Base-by-base conservation (phyloP, 176 grass and related monocot genomes). In the Lolium perenne region DNA sequence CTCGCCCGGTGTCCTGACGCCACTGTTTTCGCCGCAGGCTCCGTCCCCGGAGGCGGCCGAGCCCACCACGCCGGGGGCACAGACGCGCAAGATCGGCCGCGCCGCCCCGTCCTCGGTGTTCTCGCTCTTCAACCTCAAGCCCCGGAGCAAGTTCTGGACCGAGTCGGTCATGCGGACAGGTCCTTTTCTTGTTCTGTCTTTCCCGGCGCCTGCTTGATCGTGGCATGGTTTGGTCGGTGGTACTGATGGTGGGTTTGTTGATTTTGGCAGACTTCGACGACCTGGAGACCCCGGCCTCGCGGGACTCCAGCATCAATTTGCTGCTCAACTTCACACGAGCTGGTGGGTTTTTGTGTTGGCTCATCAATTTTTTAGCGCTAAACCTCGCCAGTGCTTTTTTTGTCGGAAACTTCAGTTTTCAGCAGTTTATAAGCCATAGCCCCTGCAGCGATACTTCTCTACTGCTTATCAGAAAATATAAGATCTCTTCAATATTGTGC, bases 101-200 rank as follows among this genome's bases (percentile, higher is more conserved):
- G 25, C 22, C 48, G 60, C 62, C 48, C 38, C 76, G 10, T 75
- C 86, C 71, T 92, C 90, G 26, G 92, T 98, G 35, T 98, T 98
- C 85, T 98, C 93, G 45, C 92, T 98, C 79, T 95, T 98, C 83
- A 98, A 92, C 78, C 90, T 95, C 62, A 95, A 95, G 84, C 57
- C 79, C 10, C 85, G 74, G 93, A 98, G 90, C 89, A 95, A 90
- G 88, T 98, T 98, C 67, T 98, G 96, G 96, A 91, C 84, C 11
- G 96, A 98, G 71, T 95, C 93, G 5, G 82, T 98, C 76, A 94
- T 98, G 80, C 96, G 96, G 71, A 86, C 83, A 61, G 91, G 95
- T 94, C 29, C 29, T 74, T 50, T 59, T 59, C 48, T 56, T 18
- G 2, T 10, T 76, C 38, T 11, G 5, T 79, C 14, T 14, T 6